Base-by-base conservation (phyloP, 306 rosid genomes). In the Trifolium subterraneum region DNA sequence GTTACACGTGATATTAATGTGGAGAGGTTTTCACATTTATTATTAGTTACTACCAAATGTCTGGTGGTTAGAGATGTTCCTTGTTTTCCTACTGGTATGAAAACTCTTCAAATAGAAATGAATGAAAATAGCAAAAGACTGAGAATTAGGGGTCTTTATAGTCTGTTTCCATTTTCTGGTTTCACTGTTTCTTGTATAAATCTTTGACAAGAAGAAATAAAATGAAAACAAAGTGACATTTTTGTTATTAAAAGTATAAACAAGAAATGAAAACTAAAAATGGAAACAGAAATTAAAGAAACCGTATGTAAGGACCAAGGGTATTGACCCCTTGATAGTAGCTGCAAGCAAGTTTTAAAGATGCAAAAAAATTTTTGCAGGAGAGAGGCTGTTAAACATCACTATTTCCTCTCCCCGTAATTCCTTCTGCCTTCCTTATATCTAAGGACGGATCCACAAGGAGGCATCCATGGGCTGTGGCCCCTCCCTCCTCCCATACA, bases 21-120 rank as follows among this genome's bases (percentile, higher is more conserved):
- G 29, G 66, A 74, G 51, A 47, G 79, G 16, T 38, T 35, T 68
- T 22, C 59, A 29, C 23, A 22, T 29, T 29, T 29, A 29, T 29
- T 29, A 29, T 29, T 29, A 29, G 33, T 29, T 71, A 4, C 23
- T 52, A 19, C 8, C 45, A 19, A 63, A 42, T 4, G 73, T 29
- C 11, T 25, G 41, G 20, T 27, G 27, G 42, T 22, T 19, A 50
- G 59, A 62, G 20, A 41, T 33, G 15, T 61, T 50, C 59, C 39
- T 39, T 25, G 13, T 78, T 70, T 48, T 77, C 16, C 63, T 60
- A 36, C 27, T 38, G 47, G 16, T 48, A 20, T 20, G 29, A 14
- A 31, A 16, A 42, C 18, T 56, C 56, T 3, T 55, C 35, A 45
- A 16, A 41, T 16, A 50, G 35, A 42, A 59, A 39, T 58, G 69